Evolutionary conservation across 192 early-diverging fungal genomes (phyloP), one percentile per base, ranked within the genome.

Genomic region (Umbelopsis vinacea): DNA sequence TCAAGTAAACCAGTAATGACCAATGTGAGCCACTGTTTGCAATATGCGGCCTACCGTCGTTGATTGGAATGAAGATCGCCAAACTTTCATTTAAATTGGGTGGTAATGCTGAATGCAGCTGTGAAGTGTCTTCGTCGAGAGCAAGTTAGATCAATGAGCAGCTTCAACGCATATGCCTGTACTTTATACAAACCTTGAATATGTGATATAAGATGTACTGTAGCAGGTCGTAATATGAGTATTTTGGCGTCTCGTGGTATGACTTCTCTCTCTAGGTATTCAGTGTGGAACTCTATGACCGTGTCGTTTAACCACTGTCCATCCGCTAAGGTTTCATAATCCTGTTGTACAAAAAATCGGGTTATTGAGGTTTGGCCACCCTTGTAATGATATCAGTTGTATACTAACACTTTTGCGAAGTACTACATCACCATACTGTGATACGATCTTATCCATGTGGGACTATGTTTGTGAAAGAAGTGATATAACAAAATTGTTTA

Each of bases 21-120:
- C 74, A 75, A 46, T 75, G 74, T 50, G 74, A 66, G 14, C 74
- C 74, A 45, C 74, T 75, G 9, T 75, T 67, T 17, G 74, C 74
- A 22, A 40, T 37, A n/a, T 48, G 17, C 6, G 74, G 69, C 43
- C 50, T 48, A 11, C 74, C 74, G 53, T 75, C 74, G 45, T 75
- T 75, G 22, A 75, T 53, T 15, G 74, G 74, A 10, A 75, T 75
- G 45, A 75, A 75, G 17, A 75, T 71, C 0, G 54, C 74, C 21
- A 24, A 33, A 8, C 60, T 35, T 50, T 70, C 2, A 26, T 75
- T 46, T 4, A 75, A 40, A 14, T 53, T 40, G 8, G 68, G 68
- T 2, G 74, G 74, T 52, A 75, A 46, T 11, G 60, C 74, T 29
- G 69, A 52, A 46, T 46, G 26, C 22, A 75, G 21, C 26, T 75